Evolutionary conservation across 805 yeast genomes (phyloP).

Genomic region (Saturnispora sanitii): DNA sequence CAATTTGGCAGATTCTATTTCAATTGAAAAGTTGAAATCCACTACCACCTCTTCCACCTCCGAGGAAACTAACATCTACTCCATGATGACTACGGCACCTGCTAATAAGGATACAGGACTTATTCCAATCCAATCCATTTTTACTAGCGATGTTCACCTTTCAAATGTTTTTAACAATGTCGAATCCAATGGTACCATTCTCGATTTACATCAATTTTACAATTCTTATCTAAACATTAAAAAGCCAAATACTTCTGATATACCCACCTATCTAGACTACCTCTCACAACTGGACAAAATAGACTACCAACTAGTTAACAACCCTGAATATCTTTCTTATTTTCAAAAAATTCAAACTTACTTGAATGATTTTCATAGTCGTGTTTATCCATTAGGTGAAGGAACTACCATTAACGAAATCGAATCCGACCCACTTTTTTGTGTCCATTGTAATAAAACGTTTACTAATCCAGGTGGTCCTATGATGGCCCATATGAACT

Average conservation of each 20-base stretch:
- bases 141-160: conserved; percentile 38
- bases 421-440: background rate
- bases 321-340: too few relatives aligned
- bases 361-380: too few relatives aligned
- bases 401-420: conserved; percentile 8
- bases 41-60: background rate
- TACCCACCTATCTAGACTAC: conserved; percentile 18
- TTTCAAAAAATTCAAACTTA: too few relatives aligned
- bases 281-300: conserved; percentile 9
- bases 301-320: too few relatives aligned
- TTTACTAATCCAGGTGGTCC: conserved; percentile 6
- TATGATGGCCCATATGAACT: conserved; percentile 3
- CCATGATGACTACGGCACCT: conserved; percentile 1
- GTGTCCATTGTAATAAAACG: conserved; percentile 2
- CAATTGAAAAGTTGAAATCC: conserved; percentile 3
- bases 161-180: conserved; percentile 43
- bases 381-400: too few relatives aligned
- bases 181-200: conserved; percentile 54
- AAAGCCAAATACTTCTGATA: conserved; percentile 11
- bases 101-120: background rate
- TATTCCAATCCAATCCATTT: background rate
- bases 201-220: conserved; percentile 49
- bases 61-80: background rate
- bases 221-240: conserved; percentile 41
- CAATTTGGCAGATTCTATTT: conserved; percentile 4